Evolutionary conservation across 2,329 filamentous ascomycete species (phyloP), one percentile per base, ranked within the genome.

Genomic region (Alternaria rosae): DNA sequence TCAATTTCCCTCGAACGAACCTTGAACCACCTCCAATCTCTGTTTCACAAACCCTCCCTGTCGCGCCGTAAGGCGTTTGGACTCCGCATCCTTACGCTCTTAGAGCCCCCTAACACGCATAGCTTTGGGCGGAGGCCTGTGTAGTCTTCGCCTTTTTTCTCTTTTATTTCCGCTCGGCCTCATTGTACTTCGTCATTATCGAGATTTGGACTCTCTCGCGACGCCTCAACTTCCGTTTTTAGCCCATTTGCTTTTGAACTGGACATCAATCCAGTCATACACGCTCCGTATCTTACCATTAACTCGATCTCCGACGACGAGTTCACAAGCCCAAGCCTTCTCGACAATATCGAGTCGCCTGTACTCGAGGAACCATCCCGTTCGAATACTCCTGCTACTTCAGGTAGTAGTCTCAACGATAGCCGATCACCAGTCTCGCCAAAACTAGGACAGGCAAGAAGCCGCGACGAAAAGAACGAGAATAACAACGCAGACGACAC

Each of bases 121-220:
- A 20, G 38, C 38, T n/a, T 6, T 42, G 4, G 17, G 38, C 38
- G 38, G 20, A 42, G 38, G 5, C 38, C 2, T 0, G 0, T 1
- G 10, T 42, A 42, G 38, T 20, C 38, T 42, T 42, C 38, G 38
- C 38, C 38, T 20, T 20, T 12, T 0, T 9, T 17, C 2, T 3
- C 20, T 20, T 42, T 12, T 1, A 42, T 42, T 42, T 6, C 38
- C 4, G 8, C 1, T 5, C 4, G n/a, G 1, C 3, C 38, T 1
- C 38, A 11, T 42, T 42, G 38, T 42, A 42, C 38, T 42, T 20
- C n/a, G 38, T 42, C 38, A 12, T 12, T 20, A 2, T 5, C 38
- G 38, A 42, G 38, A 42, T 42, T 42, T 20, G 38, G 38, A 42
- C 38, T 42, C 38, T 42, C 38, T 42, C 15, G 38, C 38, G 9